Percentiles rank a stretch among this genome's conserved stretches.
Conservation (phyloP, 78 protist species). For the Dictyostelium capitatum region DNA sequence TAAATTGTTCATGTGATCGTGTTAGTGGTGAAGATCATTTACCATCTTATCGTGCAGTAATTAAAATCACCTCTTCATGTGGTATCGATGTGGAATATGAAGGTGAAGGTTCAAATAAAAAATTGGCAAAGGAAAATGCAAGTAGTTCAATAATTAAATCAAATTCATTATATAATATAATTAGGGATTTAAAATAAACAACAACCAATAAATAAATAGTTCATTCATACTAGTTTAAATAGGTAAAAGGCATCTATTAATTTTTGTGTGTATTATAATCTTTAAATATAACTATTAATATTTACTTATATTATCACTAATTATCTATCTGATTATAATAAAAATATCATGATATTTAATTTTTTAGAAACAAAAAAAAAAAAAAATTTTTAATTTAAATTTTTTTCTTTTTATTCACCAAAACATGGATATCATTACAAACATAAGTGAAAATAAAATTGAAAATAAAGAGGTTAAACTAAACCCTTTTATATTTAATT, state of each 20-base stretch:
- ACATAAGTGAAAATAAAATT: too few species aligned
- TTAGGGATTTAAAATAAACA: neutral
- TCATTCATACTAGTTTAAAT: too few species aligned
- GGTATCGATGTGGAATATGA: neutral
- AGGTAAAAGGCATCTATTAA: too few species aligned
- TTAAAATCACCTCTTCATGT: neutral
- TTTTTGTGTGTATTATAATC: too few species aligned
- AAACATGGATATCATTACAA: too few species aligned
- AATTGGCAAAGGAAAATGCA: slow-evolving; percentile 5
- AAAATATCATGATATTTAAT: too few species aligned
- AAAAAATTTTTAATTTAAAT: neutral
- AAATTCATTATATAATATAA: neutral
- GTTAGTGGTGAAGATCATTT: neutral
- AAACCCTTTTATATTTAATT: too few species aligned
- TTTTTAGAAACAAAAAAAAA: neutral
- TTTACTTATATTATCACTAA: too few species aligned
- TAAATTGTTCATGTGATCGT: neutral
- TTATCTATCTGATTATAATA: too few species aligned
- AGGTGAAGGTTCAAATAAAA: neutral
- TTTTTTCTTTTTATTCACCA: neutral
- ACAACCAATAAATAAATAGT: too few species aligned
- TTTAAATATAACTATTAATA: too few species aligned
- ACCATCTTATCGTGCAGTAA: neutral
- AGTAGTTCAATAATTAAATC: neutral
- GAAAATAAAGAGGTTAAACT: too few species aligned